Conservation (phyloP, 2,329 filamentous ascomycete species). For the Nemania sp. region DNA sequence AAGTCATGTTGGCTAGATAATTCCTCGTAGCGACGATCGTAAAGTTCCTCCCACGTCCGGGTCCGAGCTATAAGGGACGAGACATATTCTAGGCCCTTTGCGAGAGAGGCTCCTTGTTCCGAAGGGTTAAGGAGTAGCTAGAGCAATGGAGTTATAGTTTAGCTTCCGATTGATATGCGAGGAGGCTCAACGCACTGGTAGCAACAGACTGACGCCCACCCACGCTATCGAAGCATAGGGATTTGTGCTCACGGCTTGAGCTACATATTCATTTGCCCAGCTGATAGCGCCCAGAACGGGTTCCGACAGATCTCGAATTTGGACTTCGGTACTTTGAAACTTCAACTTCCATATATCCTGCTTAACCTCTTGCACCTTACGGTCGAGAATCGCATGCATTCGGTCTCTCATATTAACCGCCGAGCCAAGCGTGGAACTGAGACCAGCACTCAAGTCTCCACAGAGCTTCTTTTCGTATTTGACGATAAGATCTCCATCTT, state of each 20-base stretch:
- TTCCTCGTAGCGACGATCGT: conserved; percentile 5
- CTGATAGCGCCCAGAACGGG: background rate
- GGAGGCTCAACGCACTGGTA: conserved; percentile 6
- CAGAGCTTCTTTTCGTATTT: conserved; percentile 2
- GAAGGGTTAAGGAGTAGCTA: conserved; percentile 19
- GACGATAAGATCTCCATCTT: background rate
- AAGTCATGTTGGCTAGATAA: background rate
- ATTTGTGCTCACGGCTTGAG: conserved; percentile 1
- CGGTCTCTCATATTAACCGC: background rate
- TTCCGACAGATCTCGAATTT: conserved; percentile 2
- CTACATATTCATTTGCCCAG: conserved; percentile 12
- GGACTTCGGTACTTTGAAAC: conserved; percentile 6
- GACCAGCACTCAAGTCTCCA: background rate
- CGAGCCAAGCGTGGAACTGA: background rate
- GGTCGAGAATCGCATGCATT: conserved; percentile 1
- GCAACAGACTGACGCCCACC: conserved; percentile 10
- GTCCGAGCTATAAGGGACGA: conserved; percentile 14
- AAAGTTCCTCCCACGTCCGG: conserved; percentile 19
- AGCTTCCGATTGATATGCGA: background rate
- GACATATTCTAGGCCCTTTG: conserved; percentile 14
- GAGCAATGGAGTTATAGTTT: background rate
- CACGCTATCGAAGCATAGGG: conserved; percentile 13
- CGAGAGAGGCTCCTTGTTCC: background rate
- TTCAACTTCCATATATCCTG: conserved; percentile 11
- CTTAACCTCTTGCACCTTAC: conserved; percentile 14